Evolutionary conservation across 352 stramenopile genomes (phyloP).

Genomic region (Thalassiosira sp.): DNA sequence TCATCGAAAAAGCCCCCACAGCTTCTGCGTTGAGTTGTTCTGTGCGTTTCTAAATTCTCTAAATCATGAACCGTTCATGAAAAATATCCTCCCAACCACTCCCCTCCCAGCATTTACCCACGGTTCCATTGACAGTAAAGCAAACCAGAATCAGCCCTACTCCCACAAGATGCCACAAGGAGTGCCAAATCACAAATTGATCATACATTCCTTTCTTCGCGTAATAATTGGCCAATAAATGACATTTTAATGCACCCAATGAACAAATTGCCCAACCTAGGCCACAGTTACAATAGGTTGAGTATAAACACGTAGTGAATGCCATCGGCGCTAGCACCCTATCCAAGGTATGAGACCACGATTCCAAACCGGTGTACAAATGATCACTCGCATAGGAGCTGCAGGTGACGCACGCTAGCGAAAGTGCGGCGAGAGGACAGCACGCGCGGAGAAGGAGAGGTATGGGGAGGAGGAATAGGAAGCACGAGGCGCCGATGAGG

Average conservation of each 20-base stretch:
- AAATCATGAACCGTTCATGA: not conserved
- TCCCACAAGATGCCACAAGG: conserved; percentile 40
- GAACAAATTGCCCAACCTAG: conserved; percentile 13
- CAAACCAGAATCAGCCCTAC: conserved; percentile 29
- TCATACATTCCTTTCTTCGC: conserved; percentile 42
- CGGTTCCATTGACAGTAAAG: conserved; percentile 27
- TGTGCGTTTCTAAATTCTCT: too few relatives aligned
- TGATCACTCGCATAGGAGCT: conserved; percentile 51
- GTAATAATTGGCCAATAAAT: conserved; percentile 41
- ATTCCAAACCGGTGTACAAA: conserved; percentile 49
- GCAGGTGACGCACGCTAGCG: conserved; percentile 21
- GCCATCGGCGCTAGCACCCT: conserved; percentile 42
- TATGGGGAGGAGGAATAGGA: conserved; percentile 43
- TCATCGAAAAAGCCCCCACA: too few relatives aligned
- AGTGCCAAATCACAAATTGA: conserved; percentile 50
- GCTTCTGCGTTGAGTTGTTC: too few relatives aligned
- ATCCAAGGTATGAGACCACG: conserved; percentile 35
- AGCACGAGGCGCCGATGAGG: conserved; percentile 40
- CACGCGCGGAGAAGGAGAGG: conserved; percentile 32
- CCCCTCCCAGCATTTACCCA: conserved; percentile 17
- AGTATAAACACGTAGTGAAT: conserved; percentile 31
- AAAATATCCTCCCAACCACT: conserved; percentile 2
- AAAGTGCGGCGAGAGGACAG: conserved; percentile 19
- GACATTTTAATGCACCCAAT: conserved; percentile 26
- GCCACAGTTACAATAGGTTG: conserved; percentile 26